Evolutionary conservation across 306 rosid species (phyloP).

Genomic region (Crataegus laevigata): DNA sequence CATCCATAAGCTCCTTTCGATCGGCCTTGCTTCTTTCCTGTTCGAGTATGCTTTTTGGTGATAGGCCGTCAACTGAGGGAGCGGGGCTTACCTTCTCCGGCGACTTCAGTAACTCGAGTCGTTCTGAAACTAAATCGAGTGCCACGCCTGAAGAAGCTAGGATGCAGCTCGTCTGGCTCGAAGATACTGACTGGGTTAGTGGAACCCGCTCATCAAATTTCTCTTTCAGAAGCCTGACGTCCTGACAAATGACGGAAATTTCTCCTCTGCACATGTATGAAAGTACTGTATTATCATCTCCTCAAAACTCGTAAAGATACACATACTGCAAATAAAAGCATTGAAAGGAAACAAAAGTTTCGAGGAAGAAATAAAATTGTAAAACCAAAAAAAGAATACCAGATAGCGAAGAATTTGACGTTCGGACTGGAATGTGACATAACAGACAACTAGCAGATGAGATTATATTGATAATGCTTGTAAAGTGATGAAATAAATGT

Average conservation of each 20-base stretch:
- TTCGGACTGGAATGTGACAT: background rate
- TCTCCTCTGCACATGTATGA: slow-evolving; percentile 61
- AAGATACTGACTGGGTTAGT: slow-evolving; percentile 69
- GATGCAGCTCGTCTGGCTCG: slow-evolving; percentile 79
- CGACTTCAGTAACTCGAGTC: slow-evolving; percentile 21
- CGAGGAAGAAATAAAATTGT: too few relatives aligned
- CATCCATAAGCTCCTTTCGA: slow-evolving; percentile 47
- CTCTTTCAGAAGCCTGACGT: slow-evolving; percentile 62
- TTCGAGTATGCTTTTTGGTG: background rate
- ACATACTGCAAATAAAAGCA: too few relatives aligned
- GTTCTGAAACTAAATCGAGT: slow-evolving; percentile 23
- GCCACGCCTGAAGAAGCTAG: slow-evolving; percentile 42
- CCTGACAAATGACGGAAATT: slow-evolving; percentile 75
- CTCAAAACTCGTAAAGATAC: background rate
- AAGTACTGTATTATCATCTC: background rate
- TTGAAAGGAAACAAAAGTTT: background rate
- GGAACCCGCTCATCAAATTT: slow-evolving; percentile 84
- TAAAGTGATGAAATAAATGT: background rate
- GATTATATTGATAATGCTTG: background rate
- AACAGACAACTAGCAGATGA: background rate
- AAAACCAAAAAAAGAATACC: too few relatives aligned
- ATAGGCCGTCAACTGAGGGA: slow-evolving; percentile 15
- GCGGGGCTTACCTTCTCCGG: slow-evolving; percentile 18
- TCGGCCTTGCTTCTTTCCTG: slow-evolving; percentile 17
- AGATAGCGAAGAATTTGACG: too few relatives aligned